Conservation (phyloP, 306 rosid species). For the Astragalus membranaceus region DNA sequence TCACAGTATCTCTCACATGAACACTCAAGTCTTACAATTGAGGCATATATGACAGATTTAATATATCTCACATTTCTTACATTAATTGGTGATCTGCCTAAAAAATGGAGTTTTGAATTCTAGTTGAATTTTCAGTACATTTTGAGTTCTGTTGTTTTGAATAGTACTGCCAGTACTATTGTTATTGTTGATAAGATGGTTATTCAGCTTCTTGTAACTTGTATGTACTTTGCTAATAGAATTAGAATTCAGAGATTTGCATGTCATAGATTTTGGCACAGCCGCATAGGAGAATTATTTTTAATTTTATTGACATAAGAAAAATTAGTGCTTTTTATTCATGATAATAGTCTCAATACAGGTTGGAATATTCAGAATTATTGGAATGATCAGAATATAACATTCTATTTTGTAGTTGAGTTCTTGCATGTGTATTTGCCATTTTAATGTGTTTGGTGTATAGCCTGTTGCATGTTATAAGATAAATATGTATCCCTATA, state of each 20-base stretch:
- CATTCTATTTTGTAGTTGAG: not conserved
- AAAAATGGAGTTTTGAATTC: constrained; percentile 4
- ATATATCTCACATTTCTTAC: not conserved
- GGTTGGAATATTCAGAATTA: no score
- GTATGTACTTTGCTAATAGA: not conserved
- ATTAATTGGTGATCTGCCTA: not conserved
- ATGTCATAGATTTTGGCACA: not conserved
- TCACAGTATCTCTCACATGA: not conserved
- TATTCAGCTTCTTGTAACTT: not conserved
- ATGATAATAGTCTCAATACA: no score
- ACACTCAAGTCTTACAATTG: not conserved
- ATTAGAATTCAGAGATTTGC: not conserved
- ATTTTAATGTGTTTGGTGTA: constrained; percentile 1
- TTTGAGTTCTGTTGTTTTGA: not conserved
- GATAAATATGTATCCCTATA: not conserved
- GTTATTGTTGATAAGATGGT: not conserved
- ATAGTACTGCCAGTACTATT: not conserved
- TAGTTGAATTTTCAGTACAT: not conserved
- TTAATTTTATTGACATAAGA: no score
- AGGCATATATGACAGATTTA: not conserved
- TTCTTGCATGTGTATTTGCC: not conserved
- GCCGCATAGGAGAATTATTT: no score
- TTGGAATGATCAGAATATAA: not conserved
- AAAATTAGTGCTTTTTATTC: no score
- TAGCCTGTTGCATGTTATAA: not conserved